phyloP scores from a whole-genome alignment of 495 filamentous ascomycete genomes.

The Rostrohypoxylon terebratum region DNA sequence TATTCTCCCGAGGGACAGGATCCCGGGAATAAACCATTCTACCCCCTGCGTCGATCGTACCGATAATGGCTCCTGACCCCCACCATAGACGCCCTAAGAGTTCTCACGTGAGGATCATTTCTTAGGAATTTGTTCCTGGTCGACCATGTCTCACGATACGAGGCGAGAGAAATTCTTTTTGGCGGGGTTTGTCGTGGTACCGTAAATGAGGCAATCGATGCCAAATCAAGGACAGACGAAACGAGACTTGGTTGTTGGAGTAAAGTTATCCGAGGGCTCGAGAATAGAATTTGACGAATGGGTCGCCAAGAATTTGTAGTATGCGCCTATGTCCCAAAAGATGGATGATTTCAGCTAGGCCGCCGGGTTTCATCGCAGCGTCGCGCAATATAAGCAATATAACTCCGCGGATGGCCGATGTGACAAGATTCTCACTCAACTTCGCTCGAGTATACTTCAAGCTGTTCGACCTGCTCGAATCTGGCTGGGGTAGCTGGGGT shows the following conservation, averaged over 20 bases:
- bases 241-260: slow-evolving; percentile 21
- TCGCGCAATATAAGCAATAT: slow-evolving; percentile 22
- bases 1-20: slow-evolving; percentile 31
- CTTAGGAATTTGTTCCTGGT: slow-evolving; percentile 20
- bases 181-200: not conserved
- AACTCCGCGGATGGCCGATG: slow-evolving; percentile 14
- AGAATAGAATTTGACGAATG: slow-evolving; percentile 30
- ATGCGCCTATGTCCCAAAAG: slow-evolving; percentile 26
- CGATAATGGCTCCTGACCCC: slow-evolving; percentile 40
- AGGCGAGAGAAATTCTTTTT: slow-evolving; percentile 5
- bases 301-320: slow-evolving; percentile 19
- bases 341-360: slow-evolving; percentile 30
- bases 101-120: slow-evolving; percentile 36
- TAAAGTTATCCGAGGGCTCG: slow-evolving; percentile 4
- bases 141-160: slow-evolving; percentile 29
- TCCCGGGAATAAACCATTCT: slow-evolving; percentile 38
- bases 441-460: slow-evolving; percentile 16
- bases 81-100: slow-evolving; percentile 29
- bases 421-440: slow-evolving; percentile 11
- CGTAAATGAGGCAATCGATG: not conserved
- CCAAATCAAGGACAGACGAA: slow-evolving; percentile 3
- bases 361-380: slow-evolving; percentile 28
- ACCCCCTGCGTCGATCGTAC: slow-evolving; percentile 46
- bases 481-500: slow-evolving; percentile 24
- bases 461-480: slow-evolving; percentile 30